Evolutionary conservation across 163 green algal species (phyloP), one percentile per base, ranked within the genome.

Genomic region (Scenedesmus sp.): DNA sequence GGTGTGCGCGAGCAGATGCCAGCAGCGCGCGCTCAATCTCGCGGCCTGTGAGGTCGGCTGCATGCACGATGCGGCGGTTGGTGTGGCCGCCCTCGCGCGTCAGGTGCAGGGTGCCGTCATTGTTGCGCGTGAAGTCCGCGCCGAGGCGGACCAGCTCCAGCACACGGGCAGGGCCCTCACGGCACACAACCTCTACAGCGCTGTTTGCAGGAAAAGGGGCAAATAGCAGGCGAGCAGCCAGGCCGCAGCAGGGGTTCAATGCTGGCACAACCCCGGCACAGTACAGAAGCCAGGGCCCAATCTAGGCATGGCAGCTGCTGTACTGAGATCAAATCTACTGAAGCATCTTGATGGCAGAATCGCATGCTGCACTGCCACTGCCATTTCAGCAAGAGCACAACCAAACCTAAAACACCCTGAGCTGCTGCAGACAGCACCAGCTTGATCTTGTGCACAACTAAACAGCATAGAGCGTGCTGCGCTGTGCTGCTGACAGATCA

Each of bases 21-120:
- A 99, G 80, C 86, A 99, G 94, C 33, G 98, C 97, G 18, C 98
- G 94, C 95, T 99, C 96, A 76, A 99, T 99, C 94, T 99, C 98
- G 15, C 93, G 94, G 22, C 98, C 98, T 0, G 98, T 99, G 26
- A 97, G 93, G 90, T 99, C 98, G 0, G 96, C 97, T 4, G 98
- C 98, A 91, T 99, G 98, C 61, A 99, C 98, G 35, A 99, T 98
- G 81, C 98, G 96, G 26, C 97, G 94, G 81, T 98, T 94, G 83
- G 91, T 97, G 95, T 99, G 98, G 26, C 98, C 98, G 24, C 98
- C 98, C 94, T 99, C 98, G 37, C 97, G 96, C 7, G 97, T 98
- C 18, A 99, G 96, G 95, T 99, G 98, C 88, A 99, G 93, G 35
- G 43, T 93, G 88, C 95, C 95, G 46, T 97, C 94, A 9, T 81